Evolutionary conservation across 306 rosid genomes (phyloP), one percentile per base, ranked within the genome.

Genomic region (Mucuna pruriens): DNA sequence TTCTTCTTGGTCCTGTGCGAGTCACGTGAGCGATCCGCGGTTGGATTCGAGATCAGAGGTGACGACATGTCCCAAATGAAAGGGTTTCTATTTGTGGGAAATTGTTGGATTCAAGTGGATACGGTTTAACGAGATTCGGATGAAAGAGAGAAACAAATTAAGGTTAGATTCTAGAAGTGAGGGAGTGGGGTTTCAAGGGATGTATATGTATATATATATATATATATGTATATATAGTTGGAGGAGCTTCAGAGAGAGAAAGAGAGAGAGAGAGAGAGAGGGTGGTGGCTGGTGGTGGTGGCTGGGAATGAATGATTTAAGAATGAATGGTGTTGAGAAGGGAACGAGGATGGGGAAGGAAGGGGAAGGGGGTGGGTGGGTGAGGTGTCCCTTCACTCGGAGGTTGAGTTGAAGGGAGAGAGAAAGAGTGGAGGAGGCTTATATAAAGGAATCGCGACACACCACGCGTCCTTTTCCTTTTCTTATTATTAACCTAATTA

Each of bases 371-470:
- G n/a, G n/a, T n/a, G 46, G 67, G 85, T 71, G 65, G 83, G 44
- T 72, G 84, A 72, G 71, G 80, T 64, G 80, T 78, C 83, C 80
- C 66, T 84, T 83, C 83, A 69, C 12, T 61, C 3, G 36, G 45
- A 57, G 46, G 69, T 48, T 83, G 22, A 58, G 40, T 73, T 76
- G 71, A 78, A 86, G 83, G 71, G 80, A 45, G 77, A 82, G 78
- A 80, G 80, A 42, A 54, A 79, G 25, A 87, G 73, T 69, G 89
- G 66, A 72, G 2, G 73, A 66, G 68, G 57, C 64, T 71, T 90
- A 79, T 88, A 84, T 91, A 86, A 87, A 87, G 89, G 88, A 80
- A 88, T 90, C 88, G 74, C 61, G 58, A 51, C 65, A 48, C 57
- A 58, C 83, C 87, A 87, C 63, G 86, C 82, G 31, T 83, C 72